Conservation (phyloP, 2,329 filamentous ascomycete genomes). For the Eurotiales sp. region DNA sequence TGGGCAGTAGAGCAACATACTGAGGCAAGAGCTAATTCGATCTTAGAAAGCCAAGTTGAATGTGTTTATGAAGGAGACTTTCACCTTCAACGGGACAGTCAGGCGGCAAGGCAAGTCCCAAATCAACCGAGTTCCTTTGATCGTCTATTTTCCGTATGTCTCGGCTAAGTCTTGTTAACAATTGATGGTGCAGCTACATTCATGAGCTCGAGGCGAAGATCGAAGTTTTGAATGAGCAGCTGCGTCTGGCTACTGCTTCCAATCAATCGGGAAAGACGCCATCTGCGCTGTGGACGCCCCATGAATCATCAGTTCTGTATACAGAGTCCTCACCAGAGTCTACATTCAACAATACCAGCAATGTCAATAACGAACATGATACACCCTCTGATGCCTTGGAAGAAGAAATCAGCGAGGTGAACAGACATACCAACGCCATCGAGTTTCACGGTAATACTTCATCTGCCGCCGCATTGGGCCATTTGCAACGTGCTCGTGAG, state of each 20-base stretch:
- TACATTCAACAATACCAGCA: too few species aligned
- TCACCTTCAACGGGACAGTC: conserved; percentile 27
- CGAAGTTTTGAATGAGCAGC: conserved; percentile 26
- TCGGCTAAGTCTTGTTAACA: not conserved
- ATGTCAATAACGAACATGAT: conserved; percentile 17
- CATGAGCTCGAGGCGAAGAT: conserved; percentile 33
- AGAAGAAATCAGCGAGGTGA: conserved; percentile 44
- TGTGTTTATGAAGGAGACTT: conserved; percentile 35
- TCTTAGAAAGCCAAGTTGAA: conserved; percentile 28
- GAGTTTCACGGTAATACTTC: conserved; percentile 50
- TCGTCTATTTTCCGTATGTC: not conserved
- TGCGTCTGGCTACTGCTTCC: conserved; percentile 11
- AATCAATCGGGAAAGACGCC: not conserved
- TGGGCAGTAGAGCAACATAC: too few species aligned
- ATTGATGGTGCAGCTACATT: conserved; percentile 28
- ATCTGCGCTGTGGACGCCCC: not conserved
- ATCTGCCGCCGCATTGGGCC: conserved; percentile 43
- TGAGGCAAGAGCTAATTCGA: conserved; percentile 10
- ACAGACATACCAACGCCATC: conserved; percentile 44
- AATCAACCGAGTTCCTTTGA: too few species aligned
- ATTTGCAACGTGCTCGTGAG: conserved; percentile 34
- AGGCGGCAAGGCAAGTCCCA: conserved; percentile 26
- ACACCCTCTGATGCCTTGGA: conserved; percentile 25
- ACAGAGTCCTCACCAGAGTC: conserved; percentile 2
- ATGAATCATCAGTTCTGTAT: not conserved